Percentiles rank a stretch among this genome's conserved stretches.
These are phyloP conservation scores for Primulina eburnea DNA, from an alignment of 257 asterid genomes.

Conservation along the genomic window DNA sequence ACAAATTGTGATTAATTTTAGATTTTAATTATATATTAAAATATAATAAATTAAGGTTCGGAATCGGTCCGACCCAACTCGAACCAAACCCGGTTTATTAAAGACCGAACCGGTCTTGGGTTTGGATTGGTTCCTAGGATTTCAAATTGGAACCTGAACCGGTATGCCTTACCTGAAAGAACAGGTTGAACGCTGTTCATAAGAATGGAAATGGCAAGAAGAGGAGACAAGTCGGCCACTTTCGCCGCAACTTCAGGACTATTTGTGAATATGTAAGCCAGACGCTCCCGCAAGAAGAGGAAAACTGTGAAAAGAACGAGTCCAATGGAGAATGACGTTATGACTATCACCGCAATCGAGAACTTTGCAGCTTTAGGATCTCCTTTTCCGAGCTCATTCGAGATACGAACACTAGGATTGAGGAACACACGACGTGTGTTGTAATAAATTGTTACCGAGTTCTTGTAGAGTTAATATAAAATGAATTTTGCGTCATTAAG, in stretches of 20 bases:
- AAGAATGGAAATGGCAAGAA: slow-evolving; percentile 64
- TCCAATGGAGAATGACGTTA: slow-evolving; percentile 50
- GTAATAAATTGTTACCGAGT: too few relatives aligned
- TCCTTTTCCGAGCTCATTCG: slow-evolving; percentile 80
- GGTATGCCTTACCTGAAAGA: slow-evolving; percentile 45
- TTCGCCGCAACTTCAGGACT: slow-evolving; percentile 37
- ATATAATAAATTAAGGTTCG: too few relatives aligned
- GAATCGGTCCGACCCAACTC: too few relatives aligned
- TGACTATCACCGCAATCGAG: slow-evolving; percentile 38
- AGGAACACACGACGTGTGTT: not conserved
- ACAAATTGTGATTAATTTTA: too few relatives aligned
- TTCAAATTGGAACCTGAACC: too few relatives aligned
- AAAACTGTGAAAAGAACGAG: slow-evolving; percentile 42
- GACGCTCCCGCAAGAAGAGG: slow-evolving; percentile 45
- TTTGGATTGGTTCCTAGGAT: too few relatives aligned
- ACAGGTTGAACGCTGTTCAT: slow-evolving; percentile 68
- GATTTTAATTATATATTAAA: too few relatives aligned
- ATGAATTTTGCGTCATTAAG: not conserved
- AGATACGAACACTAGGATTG: slow-evolving; percentile 52
- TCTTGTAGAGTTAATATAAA: too few relatives aligned
- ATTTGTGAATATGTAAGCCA: slow-evolving; percentile 60
- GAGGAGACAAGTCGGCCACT: slow-evolving; percentile 54
- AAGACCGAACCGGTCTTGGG: too few relatives aligned
- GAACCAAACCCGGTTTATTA: too few relatives aligned
- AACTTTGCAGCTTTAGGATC: slow-evolving; percentile 59